Conservation (phyloP, 805 yeast genomes). For the Candida succiphila region DNA sequence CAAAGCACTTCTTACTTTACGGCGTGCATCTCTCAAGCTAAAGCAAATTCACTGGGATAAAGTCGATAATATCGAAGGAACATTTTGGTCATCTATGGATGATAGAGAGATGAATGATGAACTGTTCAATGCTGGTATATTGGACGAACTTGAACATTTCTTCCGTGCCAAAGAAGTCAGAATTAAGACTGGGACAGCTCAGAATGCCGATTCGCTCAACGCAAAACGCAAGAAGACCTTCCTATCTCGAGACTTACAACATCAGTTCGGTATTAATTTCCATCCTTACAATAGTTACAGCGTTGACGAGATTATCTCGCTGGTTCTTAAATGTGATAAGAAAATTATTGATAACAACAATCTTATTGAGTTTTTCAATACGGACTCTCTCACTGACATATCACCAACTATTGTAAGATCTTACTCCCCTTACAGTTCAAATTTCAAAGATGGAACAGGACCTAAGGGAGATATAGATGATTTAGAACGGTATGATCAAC, state of each 20-base stretch:
- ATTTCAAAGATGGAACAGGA: constrained; percentile 26
- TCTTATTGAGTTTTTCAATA: constrained; percentile 60
- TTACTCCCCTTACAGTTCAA: constrained; percentile 55
- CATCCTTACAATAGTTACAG: constrained; percentile 47
- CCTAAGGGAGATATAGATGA: constrained; percentile 48
- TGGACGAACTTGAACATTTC: constrained; percentile 50
- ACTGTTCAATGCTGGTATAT: constrained; percentile 48
- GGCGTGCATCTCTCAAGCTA: constrained; percentile 30
- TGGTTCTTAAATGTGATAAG: constrained; percentile 52
- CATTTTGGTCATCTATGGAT: constrained; percentile 51
- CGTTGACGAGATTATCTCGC: constrained; percentile 44
- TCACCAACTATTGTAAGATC: constrained; percentile 44
- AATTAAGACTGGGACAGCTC: constrained; percentile 18
- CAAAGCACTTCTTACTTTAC: constrained; percentile 1
- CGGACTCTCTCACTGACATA: constrained; percentile 53
- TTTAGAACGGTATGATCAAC: constrained; percentile 60
- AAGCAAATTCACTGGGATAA: constrained; percentile 83
- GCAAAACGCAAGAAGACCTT: constrained; percentile 32
- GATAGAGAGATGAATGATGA: constrained; percentile 35
- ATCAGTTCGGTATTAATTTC: constrained; percentile 71
- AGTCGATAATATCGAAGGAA: constrained; percentile 43
- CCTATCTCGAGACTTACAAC: constrained; percentile 62
- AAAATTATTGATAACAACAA: constrained; percentile 42
- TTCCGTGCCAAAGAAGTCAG: constrained; percentile 34
- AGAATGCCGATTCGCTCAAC: constrained; percentile 30